phyloP scores from a whole-genome alignment of 306 rosid species.

The Sophora flavescens region DNA sequence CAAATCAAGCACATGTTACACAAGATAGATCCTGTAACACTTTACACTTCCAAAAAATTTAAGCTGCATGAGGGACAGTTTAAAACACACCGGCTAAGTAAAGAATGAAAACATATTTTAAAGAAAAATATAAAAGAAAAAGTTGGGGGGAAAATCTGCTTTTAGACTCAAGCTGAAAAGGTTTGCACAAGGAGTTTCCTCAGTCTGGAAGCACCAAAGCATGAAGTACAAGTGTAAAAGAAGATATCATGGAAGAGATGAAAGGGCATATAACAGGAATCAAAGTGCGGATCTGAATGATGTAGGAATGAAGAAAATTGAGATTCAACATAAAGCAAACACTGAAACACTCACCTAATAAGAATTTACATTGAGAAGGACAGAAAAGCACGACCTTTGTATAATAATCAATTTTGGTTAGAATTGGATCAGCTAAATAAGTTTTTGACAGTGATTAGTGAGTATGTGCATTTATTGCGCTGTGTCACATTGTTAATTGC shows the following conservation, averaged over 20 bases:
- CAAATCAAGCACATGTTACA: neutral
- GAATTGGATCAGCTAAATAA: neutral
- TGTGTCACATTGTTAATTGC: slow-evolving; percentile 14
- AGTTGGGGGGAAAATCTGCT: neutral
- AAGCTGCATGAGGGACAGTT: neutral
- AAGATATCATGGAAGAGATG: neutral
- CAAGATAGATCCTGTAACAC: slow-evolving; percentile 4
- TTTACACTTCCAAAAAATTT: neutral
- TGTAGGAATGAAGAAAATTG: neutral
- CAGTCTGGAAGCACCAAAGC: slow-evolving; percentile 28
- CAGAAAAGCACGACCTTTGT: neutral
- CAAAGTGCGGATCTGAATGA: neutral
- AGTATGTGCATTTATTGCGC: neutral
- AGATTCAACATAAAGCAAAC: neutral
- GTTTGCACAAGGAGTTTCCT: neutral
- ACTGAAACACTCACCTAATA: neutral
- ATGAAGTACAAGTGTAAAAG: slow-evolving; percentile 11
- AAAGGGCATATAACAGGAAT: neutral
- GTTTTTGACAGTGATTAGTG: neutral
- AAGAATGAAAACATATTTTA: neutral
- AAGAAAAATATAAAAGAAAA: neutral
- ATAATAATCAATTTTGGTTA: slow-evolving; percentile 9
- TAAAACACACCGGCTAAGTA: neutral
- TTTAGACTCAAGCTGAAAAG: neutral
- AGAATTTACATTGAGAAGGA: slow-evolving; percentile 3